Percentiles rank a stretch among this genome's conserved stretches.
Conservation (phyloP, 805 yeast genomes). For the Saccharomycopsis guyanensis region DNA sequence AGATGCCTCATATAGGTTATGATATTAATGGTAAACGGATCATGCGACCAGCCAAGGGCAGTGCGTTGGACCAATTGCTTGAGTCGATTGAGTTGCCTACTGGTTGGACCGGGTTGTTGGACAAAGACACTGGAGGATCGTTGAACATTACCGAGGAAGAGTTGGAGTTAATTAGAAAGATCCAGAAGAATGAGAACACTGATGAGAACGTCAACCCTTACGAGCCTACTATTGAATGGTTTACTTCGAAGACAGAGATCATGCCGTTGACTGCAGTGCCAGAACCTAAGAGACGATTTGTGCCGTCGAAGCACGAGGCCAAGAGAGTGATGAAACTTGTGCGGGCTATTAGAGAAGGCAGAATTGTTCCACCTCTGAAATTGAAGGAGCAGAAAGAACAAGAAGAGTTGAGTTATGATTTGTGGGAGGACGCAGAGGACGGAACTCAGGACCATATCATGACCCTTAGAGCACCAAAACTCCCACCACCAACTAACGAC, state of each 20-base stretch:
- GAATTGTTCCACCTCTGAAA: constrained; percentile 70
- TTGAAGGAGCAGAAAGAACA: constrained; percentile 43
- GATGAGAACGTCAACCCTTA: constrained; percentile 79
- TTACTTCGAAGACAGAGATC: constrained; percentile 70
- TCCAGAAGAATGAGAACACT: constrained; percentile 79
- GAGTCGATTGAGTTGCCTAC: constrained; percentile 92
- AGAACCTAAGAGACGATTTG: constrained; percentile 95
- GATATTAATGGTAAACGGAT: constrained; percentile 95
- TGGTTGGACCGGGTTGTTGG: constrained; percentile 97
- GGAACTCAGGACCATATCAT: constrained; percentile 68
- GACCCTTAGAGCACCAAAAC: constrained; percentile 91
- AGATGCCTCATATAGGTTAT: constrained; percentile 95
- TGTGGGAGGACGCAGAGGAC: constrained; percentile 74
- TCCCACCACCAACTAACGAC: constrained; percentile 94
- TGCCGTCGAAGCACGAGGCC: constrained; percentile 96
- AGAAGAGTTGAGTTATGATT: constrained; percentile 59
- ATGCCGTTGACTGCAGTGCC: constrained; percentile 94
- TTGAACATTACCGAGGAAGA: constrained; percentile 83
- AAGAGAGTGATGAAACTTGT: constrained; percentile 95
- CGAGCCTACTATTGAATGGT: constrained; percentile 94
- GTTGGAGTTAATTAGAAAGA: constrained; percentile 75
- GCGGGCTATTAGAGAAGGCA: constrained; percentile 91
- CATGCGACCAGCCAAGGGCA: constrained; percentile 97
- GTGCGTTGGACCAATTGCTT: constrained; percentile 83
- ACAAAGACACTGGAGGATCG: constrained; percentile 78